These are phyloP conservation scores for Phytophthora constricta DNA, from an alignment of 352 stramenopile genomes.

Conservation along the genomic window DNA sequence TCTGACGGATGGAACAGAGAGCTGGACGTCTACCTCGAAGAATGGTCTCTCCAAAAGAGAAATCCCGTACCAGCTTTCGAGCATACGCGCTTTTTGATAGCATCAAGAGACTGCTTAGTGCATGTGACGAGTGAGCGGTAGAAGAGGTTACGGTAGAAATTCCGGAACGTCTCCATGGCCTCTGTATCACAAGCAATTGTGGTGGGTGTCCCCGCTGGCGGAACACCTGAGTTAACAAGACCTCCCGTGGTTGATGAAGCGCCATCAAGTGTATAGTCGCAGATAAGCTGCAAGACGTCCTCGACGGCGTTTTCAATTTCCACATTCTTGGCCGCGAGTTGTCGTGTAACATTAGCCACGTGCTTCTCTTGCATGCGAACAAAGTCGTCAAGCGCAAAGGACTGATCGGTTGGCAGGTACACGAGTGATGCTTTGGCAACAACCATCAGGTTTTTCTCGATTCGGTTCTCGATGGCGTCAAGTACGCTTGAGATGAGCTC, in stretches of 20 bases:
- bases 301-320: slow-evolving; percentile 90
- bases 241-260: slow-evolving; percentile 3
- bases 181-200: slow-evolving; percentile 42
- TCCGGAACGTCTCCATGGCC: slow-evolving; percentile 57
- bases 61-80: slow-evolving; percentile 82
- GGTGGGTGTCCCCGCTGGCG: background rate
- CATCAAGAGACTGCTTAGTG: slow-evolving; percentile 79
- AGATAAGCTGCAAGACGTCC: slow-evolving; percentile 73
- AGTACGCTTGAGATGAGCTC: slow-evolving; percentile 85
- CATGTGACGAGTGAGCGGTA: slow-evolving; percentile 84
- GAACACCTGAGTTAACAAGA: background rate
- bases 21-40: slow-evolving; percentile 89
- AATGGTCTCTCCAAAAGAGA: slow-evolving; percentile 87
- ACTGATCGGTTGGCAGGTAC: slow-evolving; percentile 79
- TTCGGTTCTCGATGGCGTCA: slow-evolving; percentile 85
- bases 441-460: slow-evolving; percentile 86
- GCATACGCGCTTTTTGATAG: slow-evolving; percentile 86
- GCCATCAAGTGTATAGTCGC: slow-evolving; percentile 71
- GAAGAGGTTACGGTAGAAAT: slow-evolving; percentile 85
- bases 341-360: slow-evolving; percentile 60
- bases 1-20: slow-evolving; percentile 80
- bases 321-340: slow-evolving; percentile 82
- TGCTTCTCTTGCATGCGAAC: slow-evolving; percentile 84
- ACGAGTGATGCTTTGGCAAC: slow-evolving; percentile 82
- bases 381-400: slow-evolving; percentile 89